phyloP scores from a whole-genome alignment of 192 early-diverging fungal species.

The Borealophlyctis nickersoniae region DNA sequence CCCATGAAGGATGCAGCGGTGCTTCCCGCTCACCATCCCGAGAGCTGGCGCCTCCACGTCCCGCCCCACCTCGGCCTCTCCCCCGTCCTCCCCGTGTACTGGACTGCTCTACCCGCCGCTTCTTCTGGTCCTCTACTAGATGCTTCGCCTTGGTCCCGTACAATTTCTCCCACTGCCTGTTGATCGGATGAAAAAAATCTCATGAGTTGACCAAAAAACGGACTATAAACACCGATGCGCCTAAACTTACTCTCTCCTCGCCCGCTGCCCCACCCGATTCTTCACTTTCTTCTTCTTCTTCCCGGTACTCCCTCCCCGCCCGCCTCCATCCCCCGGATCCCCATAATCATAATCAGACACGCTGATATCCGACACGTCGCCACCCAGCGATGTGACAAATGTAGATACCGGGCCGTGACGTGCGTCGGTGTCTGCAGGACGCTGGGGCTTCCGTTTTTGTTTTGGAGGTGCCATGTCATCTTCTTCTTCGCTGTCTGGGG shows the following conservation, averaged over 20 bases:
- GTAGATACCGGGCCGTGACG: no score
- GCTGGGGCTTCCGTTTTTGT: no score
- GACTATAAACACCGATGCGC: not conserved
- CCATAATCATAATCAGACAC: not conserved
- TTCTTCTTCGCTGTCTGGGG: no score
- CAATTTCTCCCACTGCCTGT: constrained; percentile 34
- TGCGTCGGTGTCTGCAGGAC: no score
- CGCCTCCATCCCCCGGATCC: not conserved
- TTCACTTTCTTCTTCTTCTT: constrained; percentile 26
- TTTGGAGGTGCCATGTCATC: no score
- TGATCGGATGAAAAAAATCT: constrained; percentile 4
- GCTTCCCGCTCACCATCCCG: not conserved
- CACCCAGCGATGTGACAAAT: constrained; percentile 19
- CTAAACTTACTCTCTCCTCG: constrained; percentile 34
- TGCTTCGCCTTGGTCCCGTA: constrained; percentile 42
- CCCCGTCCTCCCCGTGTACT: not conserved
- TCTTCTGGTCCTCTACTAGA: constrained; percentile 19
- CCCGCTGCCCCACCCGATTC: constrained; percentile 44
- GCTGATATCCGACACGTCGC: constrained; percentile 1
- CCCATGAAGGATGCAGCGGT: constrained; percentile 6
- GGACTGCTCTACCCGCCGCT: constrained; percentile 14
- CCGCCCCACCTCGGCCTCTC: not conserved
- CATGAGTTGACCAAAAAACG: not conserved
- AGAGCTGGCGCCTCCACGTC: not conserved
- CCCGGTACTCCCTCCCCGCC: constrained; percentile 4